A percentile compares a stretch with the other conserved stretches of the same genome.
Conservation (phyloP, 1,139 yeast genomes). For the Hansenula anomala region DNA sequence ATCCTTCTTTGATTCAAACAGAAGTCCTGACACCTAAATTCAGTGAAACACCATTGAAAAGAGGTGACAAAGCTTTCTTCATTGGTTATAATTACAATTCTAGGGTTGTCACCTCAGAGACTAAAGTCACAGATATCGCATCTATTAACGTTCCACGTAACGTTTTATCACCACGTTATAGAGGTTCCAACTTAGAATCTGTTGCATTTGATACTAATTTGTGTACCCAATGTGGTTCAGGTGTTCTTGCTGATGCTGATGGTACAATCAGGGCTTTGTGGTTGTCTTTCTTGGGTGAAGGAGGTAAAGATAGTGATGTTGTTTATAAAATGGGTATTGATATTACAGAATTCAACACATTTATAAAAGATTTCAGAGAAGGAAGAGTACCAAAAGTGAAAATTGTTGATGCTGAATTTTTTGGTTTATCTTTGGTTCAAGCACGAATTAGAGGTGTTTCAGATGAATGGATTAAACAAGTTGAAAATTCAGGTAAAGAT, state of each 20-base stretch:
- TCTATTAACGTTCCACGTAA: slow-evolving; percentile 72
- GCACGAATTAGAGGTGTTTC: slow-evolving; percentile 86
- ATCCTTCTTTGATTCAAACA: slow-evolving; percentile 65
- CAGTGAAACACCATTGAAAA: slow-evolving; percentile 50
- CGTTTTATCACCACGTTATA: slow-evolving; percentile 67
- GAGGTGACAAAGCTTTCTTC: slow-evolving; percentile 73
- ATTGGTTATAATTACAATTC: slow-evolving; percentile 74
- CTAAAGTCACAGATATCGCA: slow-evolving; percentile 71
- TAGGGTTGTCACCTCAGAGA: slow-evolving; percentile 70
- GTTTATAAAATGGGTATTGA: slow-evolving; percentile 81
- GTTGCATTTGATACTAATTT: slow-evolving; percentile 69
- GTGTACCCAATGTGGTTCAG: slow-evolving; percentile 74
- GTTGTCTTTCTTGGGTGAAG: slow-evolving; percentile 79
- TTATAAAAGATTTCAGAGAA: slow-evolving; percentile 49
- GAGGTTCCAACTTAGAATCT: slow-evolving; percentile 82
- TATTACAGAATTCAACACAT: slow-evolving; percentile 53
- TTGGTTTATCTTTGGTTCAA: slow-evolving; percentile 61
- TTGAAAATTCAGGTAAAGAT: slow-evolving; percentile 57
- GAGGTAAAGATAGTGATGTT: slow-evolving; percentile 49
- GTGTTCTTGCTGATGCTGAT: slow-evolving; percentile 71
- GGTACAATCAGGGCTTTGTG: slow-evolving; percentile 82
- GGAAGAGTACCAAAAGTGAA: slow-evolving; percentile 48
- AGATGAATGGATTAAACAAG: slow-evolving; percentile 69
- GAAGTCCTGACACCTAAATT: slow-evolving; percentile 62
- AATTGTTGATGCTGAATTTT: slow-evolving; percentile 76